A percentile compares a stretch with the other conserved stretches of the same genome.
Evolutionary conservation across 2,329 filamentous ascomycete species (phyloP).

Genomic region (Penicillium sp.): DNA sequence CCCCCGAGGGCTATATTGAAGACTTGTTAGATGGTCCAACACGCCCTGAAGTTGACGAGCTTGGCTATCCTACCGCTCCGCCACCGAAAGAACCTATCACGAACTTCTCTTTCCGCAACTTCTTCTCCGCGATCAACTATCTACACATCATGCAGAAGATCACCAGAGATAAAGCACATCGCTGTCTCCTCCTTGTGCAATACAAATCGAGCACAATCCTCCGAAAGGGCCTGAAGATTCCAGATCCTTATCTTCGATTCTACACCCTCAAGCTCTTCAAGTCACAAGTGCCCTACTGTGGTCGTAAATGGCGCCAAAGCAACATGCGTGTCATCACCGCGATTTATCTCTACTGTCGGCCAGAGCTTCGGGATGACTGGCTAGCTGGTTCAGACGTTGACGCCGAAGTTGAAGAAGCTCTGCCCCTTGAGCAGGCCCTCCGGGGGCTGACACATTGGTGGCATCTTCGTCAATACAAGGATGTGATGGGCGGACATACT

Average conservation of each 20-base stretch:
- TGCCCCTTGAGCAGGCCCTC: slow-evolving; percentile 86
- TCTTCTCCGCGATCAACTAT: slow-evolving; percentile 93
- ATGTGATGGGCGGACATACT: slow-evolving; percentile 57
- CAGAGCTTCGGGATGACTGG: slow-evolving; percentile 93
- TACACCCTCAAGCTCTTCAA: slow-evolving; percentile 99
- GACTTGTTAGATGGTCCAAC: slow-evolving; percentile 25
- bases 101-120: slow-evolving; percentile 85
- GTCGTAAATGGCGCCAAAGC: slow-evolving; percentile 92
- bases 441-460: slow-evolving; percentile 90
- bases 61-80: slow-evolving; percentile 69
- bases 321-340: slow-evolving; percentile 99
- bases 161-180: slow-evolving; percentile 90
- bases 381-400: slow-evolving; percentile 83
- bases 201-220: slow-evolving; percentile 94
- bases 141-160: slow-evolving; percentile 96
- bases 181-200: slow-evolving; percentile 85
- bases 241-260: slow-evolving; percentile 76
- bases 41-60: slow-evolving; percentile 68
- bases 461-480: slow-evolving; percentile 76
- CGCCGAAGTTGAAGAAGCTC: slow-evolving; percentile 83
- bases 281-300: slow-evolving; percentile 95
- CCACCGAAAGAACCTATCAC: slow-evolving; percentile 69
- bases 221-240: slow-evolving; percentile 83
- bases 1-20: slow-evolving; percentile 21
- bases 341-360: slow-evolving; percentile 87